phyloP scores from a whole-genome alignment of 2,329 filamentous ascomycete species.

The Chalaropsis ovoidea region DNA sequence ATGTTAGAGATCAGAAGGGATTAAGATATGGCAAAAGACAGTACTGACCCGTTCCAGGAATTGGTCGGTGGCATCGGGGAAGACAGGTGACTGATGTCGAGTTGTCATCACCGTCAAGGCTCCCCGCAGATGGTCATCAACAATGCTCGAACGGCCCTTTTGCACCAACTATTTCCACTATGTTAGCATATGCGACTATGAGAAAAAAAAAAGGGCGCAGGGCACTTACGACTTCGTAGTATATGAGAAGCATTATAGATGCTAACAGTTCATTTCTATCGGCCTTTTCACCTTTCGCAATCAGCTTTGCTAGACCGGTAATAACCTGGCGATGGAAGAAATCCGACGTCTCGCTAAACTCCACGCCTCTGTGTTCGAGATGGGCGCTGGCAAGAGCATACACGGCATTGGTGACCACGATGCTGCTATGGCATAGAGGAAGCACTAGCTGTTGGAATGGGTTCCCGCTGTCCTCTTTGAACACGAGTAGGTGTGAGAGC shows the following conservation, averaged over 20 bases:
- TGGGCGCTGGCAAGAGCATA: constrained; percentile 78
- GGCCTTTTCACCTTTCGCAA: constrained; percentile 42
- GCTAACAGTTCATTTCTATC: constrained; percentile 50
- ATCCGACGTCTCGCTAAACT: constrained; percentile 45
- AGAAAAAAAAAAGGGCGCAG: not conserved
- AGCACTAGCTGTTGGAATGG: constrained; percentile 53
- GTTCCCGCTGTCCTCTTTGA: constrained; percentile 52
- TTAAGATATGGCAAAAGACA: not conserved
- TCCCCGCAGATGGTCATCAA: constrained; percentile 51
- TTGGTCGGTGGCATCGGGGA: constrained; percentile 42
- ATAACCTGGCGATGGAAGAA: constrained; percentile 52
- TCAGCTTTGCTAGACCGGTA: constrained; percentile 47
- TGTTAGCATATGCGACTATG: not conserved
- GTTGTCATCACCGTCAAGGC: constrained; percentile 50
- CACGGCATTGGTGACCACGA: constrained; percentile 67
- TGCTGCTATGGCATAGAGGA: constrained; percentile 47
- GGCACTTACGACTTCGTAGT: constrained; percentile 50
- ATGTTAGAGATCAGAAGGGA: not conserved
- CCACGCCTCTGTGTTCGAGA: constrained; percentile 54
- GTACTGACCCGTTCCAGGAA: constrained; percentile 49
- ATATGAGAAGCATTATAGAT: constrained; percentile 51
- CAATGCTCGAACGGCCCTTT: constrained; percentile 48
- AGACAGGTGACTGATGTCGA: constrained; percentile 23
- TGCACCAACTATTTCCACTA: constrained; percentile 46
- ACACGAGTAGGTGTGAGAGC: constrained; percentile 54